Base-by-base conservation (phyloP, 176 grass and related monocot genomes). In the Triticum dicoccoides region DNA sequence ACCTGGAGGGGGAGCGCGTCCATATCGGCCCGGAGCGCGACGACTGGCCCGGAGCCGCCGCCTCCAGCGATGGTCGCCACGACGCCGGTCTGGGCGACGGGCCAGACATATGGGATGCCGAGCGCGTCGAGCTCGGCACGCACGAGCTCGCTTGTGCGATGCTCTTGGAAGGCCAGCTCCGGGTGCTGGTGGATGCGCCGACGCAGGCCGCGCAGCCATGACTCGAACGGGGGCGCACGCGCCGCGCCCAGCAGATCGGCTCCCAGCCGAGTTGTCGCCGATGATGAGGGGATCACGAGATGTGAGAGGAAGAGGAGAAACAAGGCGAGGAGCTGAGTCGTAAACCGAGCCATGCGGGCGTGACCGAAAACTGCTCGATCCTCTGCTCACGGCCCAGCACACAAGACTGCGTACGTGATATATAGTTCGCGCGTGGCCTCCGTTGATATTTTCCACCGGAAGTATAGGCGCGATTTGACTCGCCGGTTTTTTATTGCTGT, bases 11-110 rank as follows among this genome's bases (percentile, higher is more conserved):
- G 68, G 8, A 70, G 68, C 34, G 68, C 68, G 68, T 70, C 68
- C 68, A 70, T 70, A 35, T 70, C 68, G 7, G 68, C 68, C 68
- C 68, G 68, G 9, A 70, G 68, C 18, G 68, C 68, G 68, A 70
- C 34, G 9, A 70, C 68, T 0, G 68, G 34, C 18, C 68, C 18
- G 6, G 2, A 9, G 68, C 35, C 68, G 9, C 34, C 34, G 67
- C 67, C 67, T 54, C 51, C 51, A 4, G 0, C 0, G 34, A 70
- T 70, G 2, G 67, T 70, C 14, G 67, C 67, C 33, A 70, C 67
- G 3, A 70, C 34, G 34, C 67, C 67, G 34, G 67, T 70, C 18
- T 9, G 67, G 18, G 67, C 67, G 67, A 70, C 67, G 33, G 67
- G 67, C 67, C 67, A 70, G 3, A n/a, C 67, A 10, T 70, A 70